Base-by-base conservation (phyloP, 257 asterid genomes). In the Solanum neorickii region DNA sequence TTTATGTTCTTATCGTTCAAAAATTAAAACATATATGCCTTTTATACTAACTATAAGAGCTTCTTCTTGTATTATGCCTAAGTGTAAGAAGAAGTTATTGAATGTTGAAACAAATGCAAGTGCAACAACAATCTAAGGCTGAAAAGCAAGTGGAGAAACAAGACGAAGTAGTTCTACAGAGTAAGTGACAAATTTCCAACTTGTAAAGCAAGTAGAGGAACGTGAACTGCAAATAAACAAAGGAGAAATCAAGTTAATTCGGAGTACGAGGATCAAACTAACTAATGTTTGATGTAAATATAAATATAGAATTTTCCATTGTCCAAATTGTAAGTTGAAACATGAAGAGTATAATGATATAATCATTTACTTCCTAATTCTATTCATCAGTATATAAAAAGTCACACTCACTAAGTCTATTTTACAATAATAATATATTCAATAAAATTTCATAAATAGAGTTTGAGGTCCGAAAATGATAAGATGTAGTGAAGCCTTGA, bases 151-250 rank as follows among this genome's bases (percentile, higher is more conserved):
- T 89, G 1, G 92, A 75, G 65, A 92, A 92, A 72, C 93, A 93
- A 35, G 95, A 92, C 93, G 93, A 91, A 31, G 87, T 75, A 35
- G 89, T 56, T 91, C 92, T 90, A 68, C 90, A 92, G 23, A 93
- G 66, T 20, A 86, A 86, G 56, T 56, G 95, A 86, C 94, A 93
- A 87, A 96, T 91, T 12, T 96, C 98, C 91, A 96, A 86, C 89
- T 92, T 94, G 94, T 88, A 93, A 39, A 93, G 29, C 39, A 96
- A 88, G 85, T 92, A 96, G 82, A 94, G 90, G 93, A 94, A 93
- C 29, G 93, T 65, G 33, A 95, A 95, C 98, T 96, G 99, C 95
- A 91, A 37, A 49, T 21, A 35, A 85, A 12, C n/a, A 83, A 44
- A 72, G 14, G 29, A n/a, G 39, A 42, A 76, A 18, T 42, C 9